Conservation (phyloP, 805 yeast species). For the Groenewaldozyma salmanticensis region DNA sequence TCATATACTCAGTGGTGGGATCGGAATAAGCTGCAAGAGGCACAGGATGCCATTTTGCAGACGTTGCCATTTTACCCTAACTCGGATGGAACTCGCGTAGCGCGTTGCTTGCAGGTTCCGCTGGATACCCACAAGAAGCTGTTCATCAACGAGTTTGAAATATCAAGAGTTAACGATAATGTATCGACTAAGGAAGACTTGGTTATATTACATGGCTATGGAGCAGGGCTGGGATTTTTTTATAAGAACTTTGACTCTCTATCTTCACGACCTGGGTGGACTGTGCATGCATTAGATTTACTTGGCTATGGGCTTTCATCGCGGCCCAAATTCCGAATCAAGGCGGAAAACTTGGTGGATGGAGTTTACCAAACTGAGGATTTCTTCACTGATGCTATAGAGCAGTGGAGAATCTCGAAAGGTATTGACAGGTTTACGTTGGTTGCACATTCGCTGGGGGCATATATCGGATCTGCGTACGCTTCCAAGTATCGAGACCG, state of each 20-base stretch:
- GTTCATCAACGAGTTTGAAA: constrained; percentile 67
- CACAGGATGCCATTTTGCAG: constrained; percentile 46
- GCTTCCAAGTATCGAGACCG: constrained; percentile 51
- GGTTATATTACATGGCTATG: constrained; percentile 85
- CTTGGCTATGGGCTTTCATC: constrained; percentile 88
- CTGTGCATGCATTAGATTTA: constrained; percentile 76
- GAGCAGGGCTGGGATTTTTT: constrained; percentile 81
- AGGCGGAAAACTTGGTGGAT: constrained; percentile 22
- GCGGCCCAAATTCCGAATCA: constrained; percentile 43
- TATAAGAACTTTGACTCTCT: constrained; percentile 56
- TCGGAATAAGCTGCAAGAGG: constrained; percentile 26
- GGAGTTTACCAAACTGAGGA: constrained; percentile 41
- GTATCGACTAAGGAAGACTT: constrained; percentile 36
- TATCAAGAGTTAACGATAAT: constrained; percentile 20
- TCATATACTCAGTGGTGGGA: constrained; percentile 37
- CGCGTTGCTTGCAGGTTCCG: constrained; percentile 26
- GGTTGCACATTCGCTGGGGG: constrained; percentile 91
- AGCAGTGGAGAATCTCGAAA: constrained; percentile 48
- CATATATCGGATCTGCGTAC: constrained; percentile 64
- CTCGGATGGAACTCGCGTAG: constrained; percentile 18
- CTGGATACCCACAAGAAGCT: constrained; percentile 16
- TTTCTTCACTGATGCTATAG: constrained; percentile 57
- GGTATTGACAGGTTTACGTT: constrained; percentile 44
- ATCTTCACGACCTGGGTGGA: constrained; percentile 38
- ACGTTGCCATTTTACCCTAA: constrained; percentile 40